Conservation (phyloP, 2,329 filamentous ascomycete genomes). For the Fusarium veterinarium region DNA sequence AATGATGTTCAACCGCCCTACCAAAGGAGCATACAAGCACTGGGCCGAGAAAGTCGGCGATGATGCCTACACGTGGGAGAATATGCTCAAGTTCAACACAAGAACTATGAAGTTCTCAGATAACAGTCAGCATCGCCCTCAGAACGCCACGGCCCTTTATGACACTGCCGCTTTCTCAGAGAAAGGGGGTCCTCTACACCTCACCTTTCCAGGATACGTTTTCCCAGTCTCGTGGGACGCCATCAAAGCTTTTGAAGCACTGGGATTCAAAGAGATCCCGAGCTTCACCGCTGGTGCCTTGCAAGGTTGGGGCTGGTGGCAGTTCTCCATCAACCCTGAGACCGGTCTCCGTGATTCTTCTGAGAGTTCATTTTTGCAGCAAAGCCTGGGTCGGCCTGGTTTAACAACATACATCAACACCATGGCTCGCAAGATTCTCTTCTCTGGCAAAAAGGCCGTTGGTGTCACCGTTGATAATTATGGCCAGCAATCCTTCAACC, state of each 20-base stretch:
- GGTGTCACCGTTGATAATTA: neutral
- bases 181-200: neutral
- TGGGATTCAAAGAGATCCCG: slow-evolving; percentile 5
- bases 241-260: neutral
- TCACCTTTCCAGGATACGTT: neutral
- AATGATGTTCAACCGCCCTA: slow-evolving; percentile 3
- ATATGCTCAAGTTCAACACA: neutral
- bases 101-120: neutral
- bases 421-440: neutral
- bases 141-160: neutral
- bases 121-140: neutral
- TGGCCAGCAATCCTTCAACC: neutral
- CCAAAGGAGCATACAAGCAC: neutral
- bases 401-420: neutral
- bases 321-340: slow-evolving; percentile 14
- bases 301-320: slow-evolving; percentile 15
- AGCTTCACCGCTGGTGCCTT: slow-evolving; percentile 12
- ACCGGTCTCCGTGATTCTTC: slow-evolving; percentile 13
- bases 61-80: neutral
- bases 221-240: neutral
- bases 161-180: neutral
- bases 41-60: slow-evolving; percentile 4
- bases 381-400: neutral
- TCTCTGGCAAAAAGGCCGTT: neutral
- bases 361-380: neutral